Evolutionary conservation across 1,139 yeast genomes (phyloP).

Genomic region (Spencermartinsiella ligniputridi): DNA sequence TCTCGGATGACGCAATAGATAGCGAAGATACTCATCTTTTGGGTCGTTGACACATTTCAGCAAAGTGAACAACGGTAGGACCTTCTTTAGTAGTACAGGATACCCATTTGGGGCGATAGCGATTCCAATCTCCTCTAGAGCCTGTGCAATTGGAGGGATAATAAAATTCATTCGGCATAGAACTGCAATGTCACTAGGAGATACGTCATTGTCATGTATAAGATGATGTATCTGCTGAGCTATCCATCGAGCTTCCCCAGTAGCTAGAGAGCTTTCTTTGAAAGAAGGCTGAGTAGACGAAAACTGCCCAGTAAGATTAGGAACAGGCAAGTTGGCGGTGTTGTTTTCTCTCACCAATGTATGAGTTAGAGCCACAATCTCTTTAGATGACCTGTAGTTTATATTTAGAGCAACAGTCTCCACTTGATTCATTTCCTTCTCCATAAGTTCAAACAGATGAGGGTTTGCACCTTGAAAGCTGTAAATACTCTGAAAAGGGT

Average conservation of each 20-base stretch:
- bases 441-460: constrained; percentile 61
- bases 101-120: constrained; percentile 9
- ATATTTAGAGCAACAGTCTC: constrained; percentile 47
- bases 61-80: constrained; percentile 13
- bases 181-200: constrained; percentile 19
- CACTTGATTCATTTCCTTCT: constrained; percentile 38
- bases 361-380: constrained; percentile 63
- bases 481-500: constrained; percentile 92
- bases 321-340: constrained; percentile 6
- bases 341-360: constrained; percentile 58
- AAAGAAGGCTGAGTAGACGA: constrained; percentile 12
- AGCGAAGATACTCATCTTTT: constrained; percentile 1
- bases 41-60: constrained; percentile 10
- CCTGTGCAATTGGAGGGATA: constrained; percentile 1
- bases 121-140: neutral
- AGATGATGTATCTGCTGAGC: constrained; percentile 10
- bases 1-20: neutral
- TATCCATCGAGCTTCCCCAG: constrained; percentile 18
- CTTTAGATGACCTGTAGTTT: constrained; percentile 76
- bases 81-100: constrained; percentile 9
- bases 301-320: constrained; percentile 11
- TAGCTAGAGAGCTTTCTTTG: constrained; percentile 5
- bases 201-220: neutral
- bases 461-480: constrained; percentile 79
- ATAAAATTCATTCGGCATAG: constrained; percentile 16